Evolutionary conservation across 192 early-diverging fungal genomes (phyloP), one percentile per base, ranked within the genome.

Genomic region (Podila horticola): DNA sequence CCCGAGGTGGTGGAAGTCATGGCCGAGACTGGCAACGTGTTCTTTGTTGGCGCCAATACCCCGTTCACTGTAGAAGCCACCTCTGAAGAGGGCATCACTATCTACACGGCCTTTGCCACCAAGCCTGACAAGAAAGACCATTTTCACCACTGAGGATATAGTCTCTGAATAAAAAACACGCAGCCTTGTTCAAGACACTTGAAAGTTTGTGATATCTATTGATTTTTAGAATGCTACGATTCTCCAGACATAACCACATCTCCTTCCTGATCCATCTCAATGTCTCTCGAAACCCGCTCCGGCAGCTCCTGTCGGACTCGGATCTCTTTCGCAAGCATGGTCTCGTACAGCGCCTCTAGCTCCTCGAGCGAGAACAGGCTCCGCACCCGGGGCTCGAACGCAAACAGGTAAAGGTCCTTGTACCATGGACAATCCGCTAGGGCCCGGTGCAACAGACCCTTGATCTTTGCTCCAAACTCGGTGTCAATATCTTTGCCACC

Each of bases 31-130:
- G 96, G 96, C 7, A 88, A 86, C 58, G 92, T 97, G 9, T 95
- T 92, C 74, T 97, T 95, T 86, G 84, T 96, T 24, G 87, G 84
- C 2, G 92, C 94, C 20, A 84, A 85, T 51, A 87, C 86, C 20
- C 77, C 82, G 4, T 69, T 93, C 3, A 65, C 79, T 13, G 69
- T 91, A 24, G 66, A 72, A 20, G 88, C 85, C 11, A 62, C 64
- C 3, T 72, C 77, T 22, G 69, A 84, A 28, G 62, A 75, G 48
- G 86, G 84, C 4, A 62, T 88, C 17, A 82, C 82, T 5, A 74
- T 86, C 49, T 88, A 87, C 64, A 75, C 85, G 3, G 87, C 87
- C 13, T 88, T 82, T 33, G 79, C 79, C 34, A 75, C 85, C 41
- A 68, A 61, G 48, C 66, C 71, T 29, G 67, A 81, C 59, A 81